Evolutionary conservation across 306 rosid species (phyloP).

Genomic region (Casuarina cunninghamiana): DNA sequence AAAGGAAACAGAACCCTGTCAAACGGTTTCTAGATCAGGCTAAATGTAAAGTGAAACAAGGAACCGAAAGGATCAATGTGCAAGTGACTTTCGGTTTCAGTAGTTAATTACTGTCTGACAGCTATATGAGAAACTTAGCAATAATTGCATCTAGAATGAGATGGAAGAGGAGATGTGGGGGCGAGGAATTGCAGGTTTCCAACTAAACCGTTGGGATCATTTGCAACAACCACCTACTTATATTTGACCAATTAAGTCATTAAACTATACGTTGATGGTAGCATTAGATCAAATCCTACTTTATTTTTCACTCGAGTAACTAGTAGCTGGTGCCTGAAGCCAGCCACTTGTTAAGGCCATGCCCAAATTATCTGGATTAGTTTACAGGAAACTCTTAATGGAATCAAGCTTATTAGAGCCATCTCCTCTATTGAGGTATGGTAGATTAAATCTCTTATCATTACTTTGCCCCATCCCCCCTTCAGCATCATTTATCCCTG

Average conservation of each 20-base stretch:
- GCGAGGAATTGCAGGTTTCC: not conserved
- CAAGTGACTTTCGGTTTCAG: too few relatives aligned
- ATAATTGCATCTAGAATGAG: not conserved
- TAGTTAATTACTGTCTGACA: not conserved
- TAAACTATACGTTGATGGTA: too few relatives aligned
- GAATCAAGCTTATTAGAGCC: not conserved
- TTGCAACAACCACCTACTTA: too few relatives aligned
- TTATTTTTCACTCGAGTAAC: not conserved
- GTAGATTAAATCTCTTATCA: too few relatives aligned
- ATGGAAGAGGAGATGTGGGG: not conserved
- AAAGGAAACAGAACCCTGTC: constrained; percentile 33
- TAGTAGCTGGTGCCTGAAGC: not conserved
- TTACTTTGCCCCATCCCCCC: too few relatives aligned
- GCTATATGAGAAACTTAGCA: not conserved
- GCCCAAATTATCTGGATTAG: not conserved
- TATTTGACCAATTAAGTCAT: too few relatives aligned
- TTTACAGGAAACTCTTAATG: not conserved
- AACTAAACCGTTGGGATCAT: too few relatives aligned
- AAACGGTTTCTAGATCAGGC: constrained; percentile 21
- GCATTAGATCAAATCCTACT: not conserved
- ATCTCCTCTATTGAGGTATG: too few relatives aligned
- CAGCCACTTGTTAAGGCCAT: not conserved
- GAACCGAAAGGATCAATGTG: not conserved
- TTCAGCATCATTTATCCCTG: too few relatives aligned
- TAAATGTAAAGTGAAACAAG: not conserved